phyloP scores from a whole-genome alignment of 768 basidiomycete genomes.

The Amyloporia xantha region DNA sequence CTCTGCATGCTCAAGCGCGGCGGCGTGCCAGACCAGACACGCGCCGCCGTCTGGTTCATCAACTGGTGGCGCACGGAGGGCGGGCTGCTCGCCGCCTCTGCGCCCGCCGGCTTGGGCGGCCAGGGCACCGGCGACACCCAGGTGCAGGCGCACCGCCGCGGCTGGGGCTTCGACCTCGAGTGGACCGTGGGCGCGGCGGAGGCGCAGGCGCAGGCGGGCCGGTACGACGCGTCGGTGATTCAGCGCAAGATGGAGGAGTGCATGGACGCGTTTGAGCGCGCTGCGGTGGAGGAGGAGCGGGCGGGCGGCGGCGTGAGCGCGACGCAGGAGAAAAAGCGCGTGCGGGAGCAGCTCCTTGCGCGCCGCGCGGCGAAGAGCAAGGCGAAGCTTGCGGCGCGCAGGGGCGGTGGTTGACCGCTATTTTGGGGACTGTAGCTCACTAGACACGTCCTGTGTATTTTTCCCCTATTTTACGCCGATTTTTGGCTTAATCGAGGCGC shows the following conservation, averaged over 20 bases:
- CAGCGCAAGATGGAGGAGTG: conserved; percentile 67
- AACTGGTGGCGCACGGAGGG: conserved; percentile 84
- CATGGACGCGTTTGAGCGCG: conserved; percentile 48
- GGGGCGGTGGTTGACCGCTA: conserved; percentile 2
- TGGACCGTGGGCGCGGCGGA: conserved; percentile 34
- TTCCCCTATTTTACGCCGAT: too few species aligned
- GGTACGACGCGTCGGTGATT: conserved; percentile 29
- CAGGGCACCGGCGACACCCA: neutral
- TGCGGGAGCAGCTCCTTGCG: conserved; percentile 34
- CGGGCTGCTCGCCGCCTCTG: conserved; percentile 37
- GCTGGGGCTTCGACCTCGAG: conserved; percentile 85
- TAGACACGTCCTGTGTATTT: too few species aligned
- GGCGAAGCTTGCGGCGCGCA: conserved; percentile 23
- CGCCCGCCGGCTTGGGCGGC: conserved; percentile 12
- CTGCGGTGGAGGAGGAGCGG: conserved; percentile 41
- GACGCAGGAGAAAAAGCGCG: conserved; percentile 65
- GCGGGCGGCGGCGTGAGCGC: conserved; percentile 55
- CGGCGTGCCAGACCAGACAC: conserved; percentile 58
- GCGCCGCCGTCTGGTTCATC: conserved; percentile 78
- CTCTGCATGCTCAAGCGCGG: conserved; percentile 82
- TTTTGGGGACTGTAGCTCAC: neutral
- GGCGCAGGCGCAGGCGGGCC: conserved; percentile 13
- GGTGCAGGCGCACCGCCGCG: conserved; percentile 33
- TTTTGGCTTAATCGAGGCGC: too few species aligned
- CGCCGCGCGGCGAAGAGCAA: conserved; percentile 30